Evolutionary conservation across 179 eudicot species (phyloP), one percentile per base, ranked within the genome.

Genomic region (Amaranthus tricolor): DNA sequence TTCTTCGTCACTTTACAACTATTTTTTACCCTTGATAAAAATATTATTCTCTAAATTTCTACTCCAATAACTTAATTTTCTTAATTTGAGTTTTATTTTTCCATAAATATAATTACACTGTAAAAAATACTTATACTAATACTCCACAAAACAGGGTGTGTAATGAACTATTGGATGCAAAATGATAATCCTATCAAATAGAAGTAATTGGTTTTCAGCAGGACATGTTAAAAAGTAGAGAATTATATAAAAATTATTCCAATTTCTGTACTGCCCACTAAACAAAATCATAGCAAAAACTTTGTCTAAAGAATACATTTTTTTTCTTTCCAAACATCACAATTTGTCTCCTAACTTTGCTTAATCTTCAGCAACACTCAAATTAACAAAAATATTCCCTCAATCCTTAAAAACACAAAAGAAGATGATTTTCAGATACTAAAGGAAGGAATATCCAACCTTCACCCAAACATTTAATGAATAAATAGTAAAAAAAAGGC

Each of bases 281-380:
- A 63, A 59, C 45, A 72, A 69, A 76, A 65, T 77, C 72, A 81
- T 77, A 59, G 40, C 74, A 68, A 81, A 68, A 66, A 43, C 52
- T 77, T 68, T 73, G 59, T 68, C 40, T 20, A 50, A 54, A 81
- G 71, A 68, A 62, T 64, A 40, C 44, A 68, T 53, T 6, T 59
- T 56, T 70, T 53, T 6, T 59, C 50, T 70, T 70, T 73, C 20
- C 40, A 66, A 78, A 78, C 68, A 80, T 76, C 79, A 71, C 68
- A 78, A 66, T 75, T 75, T 82, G 80, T 76, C 79, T 71, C 69
- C 75, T 48, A 5, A 62, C 54, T 82, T 80, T 85, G 83, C 76
- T 75, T 59, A 83, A 79, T 83, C 83, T 83, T 83, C 88, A 79
- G 53, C 80, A 74, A 78, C 54, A 83, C 87, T 68, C 81, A 61